These are phyloP conservation scores for Coemansia pectinata DNA, from an alignment of 192 early-diverging fungal genomes.

Conservation along the genomic window DNA sequence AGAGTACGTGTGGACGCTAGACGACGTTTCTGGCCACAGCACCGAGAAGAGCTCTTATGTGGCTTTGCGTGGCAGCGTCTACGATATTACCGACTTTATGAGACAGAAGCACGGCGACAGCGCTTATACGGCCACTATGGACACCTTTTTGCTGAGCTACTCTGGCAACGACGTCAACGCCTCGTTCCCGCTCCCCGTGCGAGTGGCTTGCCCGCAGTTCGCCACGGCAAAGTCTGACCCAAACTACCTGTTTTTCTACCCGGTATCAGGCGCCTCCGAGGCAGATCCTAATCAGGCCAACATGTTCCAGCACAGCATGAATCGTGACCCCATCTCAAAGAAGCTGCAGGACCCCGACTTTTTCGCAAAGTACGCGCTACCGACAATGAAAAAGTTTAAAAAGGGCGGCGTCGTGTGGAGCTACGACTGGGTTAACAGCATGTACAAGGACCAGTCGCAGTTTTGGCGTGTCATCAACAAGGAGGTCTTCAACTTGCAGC, in stretches of 20 bases:
- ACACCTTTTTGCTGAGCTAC: constrained; percentile 23
- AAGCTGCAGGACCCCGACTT: constrained; percentile 30
- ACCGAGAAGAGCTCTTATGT: constrained; percentile 57
- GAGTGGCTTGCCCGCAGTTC: constrained; percentile 59
- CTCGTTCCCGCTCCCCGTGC: constrained; percentile 62
- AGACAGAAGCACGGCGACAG: constrained; percentile 54
- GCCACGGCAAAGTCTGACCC: constrained; percentile 12
- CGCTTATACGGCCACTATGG: constrained; percentile 6
- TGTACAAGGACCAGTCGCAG: constrained; percentile 51
- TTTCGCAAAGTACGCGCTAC: constrained; percentile 20
- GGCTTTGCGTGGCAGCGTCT: constrained; percentile 73
- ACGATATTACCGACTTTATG: constrained; percentile 63
- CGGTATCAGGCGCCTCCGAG: constrained; percentile 4
- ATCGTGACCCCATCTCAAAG: constrained; percentile 14
- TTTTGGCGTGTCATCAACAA: constrained; percentile 63
- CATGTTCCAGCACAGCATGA: constrained; percentile 7
- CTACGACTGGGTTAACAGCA: constrained; percentile 55
- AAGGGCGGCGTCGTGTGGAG: constrained; percentile 67
- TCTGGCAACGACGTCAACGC: constrained; percentile 56
- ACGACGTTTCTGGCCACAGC: constrained; percentile 61
- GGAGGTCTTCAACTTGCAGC: constrained; percentile 68
- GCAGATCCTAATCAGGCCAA: constrained; percentile 12
- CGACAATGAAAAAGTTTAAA: constrained; percentile 26
- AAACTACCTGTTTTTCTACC: constrained; percentile 24
- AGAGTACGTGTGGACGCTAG: constrained; percentile 67